Conservation (phyloP, 805 yeast genomes). For the Kluyveromyces wickerhamii region DNA sequence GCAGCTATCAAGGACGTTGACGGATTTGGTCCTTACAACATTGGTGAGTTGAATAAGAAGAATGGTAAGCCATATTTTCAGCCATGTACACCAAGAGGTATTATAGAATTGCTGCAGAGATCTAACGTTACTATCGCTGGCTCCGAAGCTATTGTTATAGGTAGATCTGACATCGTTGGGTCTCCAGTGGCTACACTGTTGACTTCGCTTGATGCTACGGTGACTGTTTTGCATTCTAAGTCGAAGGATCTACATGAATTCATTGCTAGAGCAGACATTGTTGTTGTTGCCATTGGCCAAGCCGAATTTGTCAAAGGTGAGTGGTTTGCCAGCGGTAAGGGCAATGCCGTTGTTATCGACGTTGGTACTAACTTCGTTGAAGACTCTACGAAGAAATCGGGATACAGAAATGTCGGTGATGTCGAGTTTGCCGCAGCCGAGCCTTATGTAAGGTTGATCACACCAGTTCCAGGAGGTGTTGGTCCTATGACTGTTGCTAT, state of each 20-base stretch:
- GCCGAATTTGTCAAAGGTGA: slow-evolving; percentile 65
- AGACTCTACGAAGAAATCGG: slow-evolving; percentile 59
- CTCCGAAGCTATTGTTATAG: slow-evolving; percentile 81
- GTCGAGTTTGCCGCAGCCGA: slow-evolving; percentile 53
- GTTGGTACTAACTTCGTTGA: slow-evolving; percentile 75
- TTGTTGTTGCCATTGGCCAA: slow-evolving; percentile 72
- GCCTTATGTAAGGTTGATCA: slow-evolving; percentile 38
- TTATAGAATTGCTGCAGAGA: slow-evolving; percentile 68
- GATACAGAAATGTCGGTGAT: slow-evolving; percentile 70
- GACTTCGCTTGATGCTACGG: slow-evolving; percentile 76
- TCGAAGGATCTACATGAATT: slow-evolving; percentile 52
- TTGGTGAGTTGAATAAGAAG: slow-evolving; percentile 84
- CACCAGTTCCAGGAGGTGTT: slow-evolving; percentile 92
- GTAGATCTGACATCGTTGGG: slow-evolving; percentile 95
- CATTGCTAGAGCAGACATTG: slow-evolving; percentile 70
- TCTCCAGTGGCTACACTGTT: slow-evolving; percentile 83
- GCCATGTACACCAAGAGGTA: slow-evolving; percentile 96
- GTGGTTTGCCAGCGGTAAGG: slow-evolving; percentile 46
- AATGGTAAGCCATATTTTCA: slow-evolving; percentile 76
- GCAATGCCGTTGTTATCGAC: slow-evolving; percentile 58
- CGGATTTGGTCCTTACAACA: slow-evolving; percentile 83
- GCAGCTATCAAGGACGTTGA: slow-evolving; percentile 82
- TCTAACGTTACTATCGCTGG: slow-evolving; percentile 66
- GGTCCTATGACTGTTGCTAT: slow-evolving; percentile 91
- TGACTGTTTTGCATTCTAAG: slow-evolving; percentile 75